Evolutionary conservation across 2,329 filamentous ascomycete species (phyloP), one percentile per base, ranked within the genome.

Genomic region (Macrophomina pseudophaseolina): DNA sequence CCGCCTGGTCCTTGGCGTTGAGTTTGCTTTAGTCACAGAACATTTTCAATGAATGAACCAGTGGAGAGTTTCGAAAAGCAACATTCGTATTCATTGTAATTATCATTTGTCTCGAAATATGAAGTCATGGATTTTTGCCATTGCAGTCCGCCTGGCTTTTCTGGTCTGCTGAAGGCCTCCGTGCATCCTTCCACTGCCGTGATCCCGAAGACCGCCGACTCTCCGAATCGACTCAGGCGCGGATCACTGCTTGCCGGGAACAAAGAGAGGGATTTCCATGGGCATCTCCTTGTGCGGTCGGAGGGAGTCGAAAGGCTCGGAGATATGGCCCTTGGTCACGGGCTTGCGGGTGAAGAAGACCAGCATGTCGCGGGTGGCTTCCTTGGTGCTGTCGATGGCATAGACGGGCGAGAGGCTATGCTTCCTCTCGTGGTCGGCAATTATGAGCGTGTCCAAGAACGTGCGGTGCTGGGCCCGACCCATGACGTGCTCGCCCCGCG

Each of bases 321-420:
- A 73, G 35, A 72, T 67, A 56, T 75, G 72, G 11, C 64, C 69
- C 40, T 66, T 66, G 1, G 70, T 68, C 23, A 70, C 69, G 7
- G 73, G 73, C 68, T 73, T 73, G 60, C 74, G 70, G 4, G 72
- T 75, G 68, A 74, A 74, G 59, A 75, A 73, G 56, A 75, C 68
- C 30, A 75, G 70, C 73, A 74, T 75, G 66, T 75, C 73, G n/a
- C 73, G 69, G 6, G 71, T 72, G 4, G 73, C 71, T 38, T 72
- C 68, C 54, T 70, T 68, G 30, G 66, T 64, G 33, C 68, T 66
- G 42, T 74, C 73, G 12, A 71, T 49, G 23, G 69, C 69, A 30
- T 70, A 69, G 14, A 75, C 71, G 12, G 73, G 67, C 6, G 72
- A 70, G 14, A 74, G 64, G 40, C 71, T 73, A 67, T 75, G 73